Evolutionary conservation across 2,329 filamentous ascomycete species (phyloP).

Genomic region (Fusarium sp.): DNA sequence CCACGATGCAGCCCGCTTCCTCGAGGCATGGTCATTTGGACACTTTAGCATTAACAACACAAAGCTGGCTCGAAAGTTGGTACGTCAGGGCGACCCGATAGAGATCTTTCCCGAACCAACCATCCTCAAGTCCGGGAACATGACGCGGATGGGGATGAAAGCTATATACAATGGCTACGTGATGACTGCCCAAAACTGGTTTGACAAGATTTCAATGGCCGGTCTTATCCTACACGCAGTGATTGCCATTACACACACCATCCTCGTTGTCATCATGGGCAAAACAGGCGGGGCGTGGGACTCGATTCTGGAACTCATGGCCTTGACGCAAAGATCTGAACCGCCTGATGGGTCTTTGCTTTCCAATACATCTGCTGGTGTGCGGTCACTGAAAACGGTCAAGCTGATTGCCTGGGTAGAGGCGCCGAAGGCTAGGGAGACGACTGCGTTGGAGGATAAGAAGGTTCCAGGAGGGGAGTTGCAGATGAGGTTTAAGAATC

Average conservation of each 20-base stretch:
- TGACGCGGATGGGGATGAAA: neutral
- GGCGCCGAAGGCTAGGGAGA: too few species aligned
- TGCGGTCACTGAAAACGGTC: too few species aligned
- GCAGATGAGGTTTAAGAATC: too few species aligned
- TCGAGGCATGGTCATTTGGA: neutral
- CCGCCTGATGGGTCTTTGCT: too few species aligned
- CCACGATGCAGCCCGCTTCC: neutral
- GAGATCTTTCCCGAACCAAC: neutral
- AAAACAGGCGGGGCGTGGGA: too few species aligned
- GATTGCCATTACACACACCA: constrained; percentile 27
- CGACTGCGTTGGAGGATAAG: too few species aligned
- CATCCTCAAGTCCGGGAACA: neutral
- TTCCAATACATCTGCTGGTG: too few species aligned
- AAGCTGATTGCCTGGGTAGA: too few species aligned
- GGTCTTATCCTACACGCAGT: neutral
- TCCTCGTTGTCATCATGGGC: too few species aligned
- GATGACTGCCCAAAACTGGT: neutral
- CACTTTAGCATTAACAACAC: neutral
- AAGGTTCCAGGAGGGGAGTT: too few species aligned
- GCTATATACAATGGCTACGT: neutral
- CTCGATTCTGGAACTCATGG: too few species aligned
- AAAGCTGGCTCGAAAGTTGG: neutral
- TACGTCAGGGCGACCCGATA: neutral
- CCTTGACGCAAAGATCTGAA: too few species aligned
- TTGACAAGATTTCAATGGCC: neutral